phyloP scores from a whole-genome alignment of 805 yeast species.

The Isabelozyma heimii region DNA sequence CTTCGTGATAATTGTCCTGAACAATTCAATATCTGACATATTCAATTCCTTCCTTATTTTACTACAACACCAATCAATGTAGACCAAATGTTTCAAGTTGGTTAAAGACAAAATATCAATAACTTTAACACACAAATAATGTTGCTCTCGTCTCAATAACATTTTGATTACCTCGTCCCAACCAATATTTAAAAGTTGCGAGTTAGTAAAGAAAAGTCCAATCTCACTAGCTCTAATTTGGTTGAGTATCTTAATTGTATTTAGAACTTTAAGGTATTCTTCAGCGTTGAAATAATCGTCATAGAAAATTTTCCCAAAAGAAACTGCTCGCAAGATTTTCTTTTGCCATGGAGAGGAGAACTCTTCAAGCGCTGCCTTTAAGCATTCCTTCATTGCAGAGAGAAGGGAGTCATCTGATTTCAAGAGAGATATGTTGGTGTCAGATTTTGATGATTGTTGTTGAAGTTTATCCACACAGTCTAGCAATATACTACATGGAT shows the following conservation, averaged over 20 bases:
- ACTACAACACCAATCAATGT: constrained; percentile 76
- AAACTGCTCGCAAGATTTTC: constrained; percentile 71
- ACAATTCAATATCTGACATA: constrained; percentile 58
- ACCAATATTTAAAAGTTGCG: constrained; percentile 51
- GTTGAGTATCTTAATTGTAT: constrained; percentile 65
- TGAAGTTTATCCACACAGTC: constrained; percentile 69
- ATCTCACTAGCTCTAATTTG: constrained; percentile 59
- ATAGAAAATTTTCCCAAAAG: constrained; percentile 73
- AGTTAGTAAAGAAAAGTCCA: constrained; percentile 67
- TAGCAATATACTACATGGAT: constrained; percentile 76
- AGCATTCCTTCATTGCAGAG: constrained; percentile 67
- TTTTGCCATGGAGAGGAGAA: constrained; percentile 80
- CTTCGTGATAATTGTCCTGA: constrained; percentile 46
- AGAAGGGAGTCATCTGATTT: constrained; percentile 42
- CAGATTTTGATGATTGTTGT: constrained; percentile 73
- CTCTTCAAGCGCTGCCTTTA: constrained; percentile 74
- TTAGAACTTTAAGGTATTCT: constrained; percentile 60
- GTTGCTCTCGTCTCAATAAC: constrained; percentile 57
- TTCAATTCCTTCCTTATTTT: constrained; percentile 58
- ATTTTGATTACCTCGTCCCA: constrained; percentile 53
- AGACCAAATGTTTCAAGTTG: constrained; percentile 42
- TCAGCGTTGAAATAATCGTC: constrained; percentile 54
- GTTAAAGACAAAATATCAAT: constrained; percentile 47
- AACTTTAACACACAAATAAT: constrained; percentile 61
- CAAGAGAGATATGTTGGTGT: constrained; percentile 63